These are phyloP conservation scores for Ceratobasidium sp. DNA, from an alignment of 1,284 basidiomycete species.

Conservation along the genomic window DNA sequence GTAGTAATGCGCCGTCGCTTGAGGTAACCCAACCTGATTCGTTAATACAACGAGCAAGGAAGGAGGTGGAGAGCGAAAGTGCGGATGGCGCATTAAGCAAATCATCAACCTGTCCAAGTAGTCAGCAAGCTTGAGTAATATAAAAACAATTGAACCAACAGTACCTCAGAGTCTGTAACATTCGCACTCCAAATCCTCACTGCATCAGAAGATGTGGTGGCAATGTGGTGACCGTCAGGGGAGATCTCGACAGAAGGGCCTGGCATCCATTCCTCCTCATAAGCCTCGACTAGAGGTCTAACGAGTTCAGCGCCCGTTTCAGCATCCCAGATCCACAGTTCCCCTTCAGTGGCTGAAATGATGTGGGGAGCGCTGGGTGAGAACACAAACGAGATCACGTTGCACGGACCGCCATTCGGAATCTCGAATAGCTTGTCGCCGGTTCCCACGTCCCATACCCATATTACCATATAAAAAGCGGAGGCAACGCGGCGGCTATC, in stretches of 20 bases:
- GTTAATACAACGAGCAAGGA: no score
- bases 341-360: background rate
- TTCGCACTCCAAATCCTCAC: no score
- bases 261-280: slow-evolving; percentile 7
- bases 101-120: no score
- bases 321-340: slow-evolving; percentile 28
- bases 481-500: slow-evolving; percentile 42
- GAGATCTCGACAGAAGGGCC: slow-evolving; percentile 20
- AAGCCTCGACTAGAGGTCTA: slow-evolving; percentile 24
- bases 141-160: no score
- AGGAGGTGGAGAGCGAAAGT: no score
- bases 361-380: no score
- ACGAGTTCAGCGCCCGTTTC: background rate
- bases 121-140: no score
- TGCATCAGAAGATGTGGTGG: slow-evolving; percentile 28
- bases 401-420: background rate
- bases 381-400: background rate
- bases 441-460: slow-evolving; percentile 40
- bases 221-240: slow-evolving; percentile 29
- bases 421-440: background rate
- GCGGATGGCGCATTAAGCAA: no score
- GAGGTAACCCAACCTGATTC: no score
- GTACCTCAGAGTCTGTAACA: no score
- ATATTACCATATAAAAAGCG: slow-evolving; percentile 25
- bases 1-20: no score